phyloP scores from a whole-genome alignment of 306 rosid genomes.

The Trifolium subterraneum region DNA sequence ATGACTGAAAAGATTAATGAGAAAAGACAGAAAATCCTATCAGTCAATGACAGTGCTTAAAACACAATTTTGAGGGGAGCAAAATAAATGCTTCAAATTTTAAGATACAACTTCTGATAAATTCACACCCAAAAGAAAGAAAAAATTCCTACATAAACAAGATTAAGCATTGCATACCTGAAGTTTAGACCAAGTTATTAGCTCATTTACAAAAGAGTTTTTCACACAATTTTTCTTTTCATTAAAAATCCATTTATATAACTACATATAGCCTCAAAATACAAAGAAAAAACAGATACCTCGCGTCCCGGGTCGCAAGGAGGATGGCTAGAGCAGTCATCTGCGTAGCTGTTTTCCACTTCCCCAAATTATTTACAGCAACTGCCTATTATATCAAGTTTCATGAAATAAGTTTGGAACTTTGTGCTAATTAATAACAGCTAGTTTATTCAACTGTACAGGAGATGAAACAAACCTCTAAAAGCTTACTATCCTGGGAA shows the following conservation, averaged over 20 bases:
- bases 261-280: slow-evolving; percentile 33
- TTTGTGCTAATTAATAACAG: slow-evolving; percentile 19
- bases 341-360: slow-evolving; percentile 99
- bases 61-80: slow-evolving; percentile 18
- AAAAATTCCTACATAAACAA: not conserved
- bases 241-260: slow-evolving; percentile 7
- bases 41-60: slow-evolving; percentile 7
- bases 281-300: slow-evolving; percentile 49
- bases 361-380: slow-evolving; percentile 99
- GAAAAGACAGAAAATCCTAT: slow-evolving; percentile 12
- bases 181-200: not conserved
- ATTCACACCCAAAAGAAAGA: not conserved
- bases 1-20: slow-evolving; percentile 52
- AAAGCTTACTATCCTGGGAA: slow-evolving; percentile 84
- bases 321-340: slow-evolving; percentile 90
- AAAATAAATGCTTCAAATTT: slow-evolving; percentile 15
- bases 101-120: slow-evolving; percentile 12
- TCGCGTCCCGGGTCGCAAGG: slow-evolving; percentile 86
- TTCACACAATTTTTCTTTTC: slow-evolving; percentile 13
- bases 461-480: slow-evolving; percentile 71
- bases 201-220: not conserved
- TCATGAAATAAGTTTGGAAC: slow-evolving; percentile 19
- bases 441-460: slow-evolving; percentile 27
- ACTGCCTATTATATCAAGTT: slow-evolving; percentile 66
- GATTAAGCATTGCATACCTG: not conserved